Percentiles rank a stretch among this genome's conserved stretches.
These are phyloP conservation scores for Sordaria brevicollis DNA, from an alignment of 495 filamentous ascomycete genomes.

Conservation along the genomic window DNA sequence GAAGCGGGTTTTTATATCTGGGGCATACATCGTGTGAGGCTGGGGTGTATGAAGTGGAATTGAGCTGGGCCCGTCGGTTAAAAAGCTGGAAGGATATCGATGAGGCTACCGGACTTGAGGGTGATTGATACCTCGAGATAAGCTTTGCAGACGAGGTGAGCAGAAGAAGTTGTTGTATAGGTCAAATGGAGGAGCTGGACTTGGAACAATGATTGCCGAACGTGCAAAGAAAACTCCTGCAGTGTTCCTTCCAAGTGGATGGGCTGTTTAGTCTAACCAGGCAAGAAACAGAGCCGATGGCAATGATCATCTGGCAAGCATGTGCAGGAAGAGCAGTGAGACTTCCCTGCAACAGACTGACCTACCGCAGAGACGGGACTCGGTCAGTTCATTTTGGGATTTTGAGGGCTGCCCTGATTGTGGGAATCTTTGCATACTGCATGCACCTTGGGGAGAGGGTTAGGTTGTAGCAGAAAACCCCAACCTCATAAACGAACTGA, in stretches of 20 bases:
- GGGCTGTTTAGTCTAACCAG: neutral
- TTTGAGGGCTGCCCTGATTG: too few species aligned
- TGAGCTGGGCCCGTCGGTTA: neutral
- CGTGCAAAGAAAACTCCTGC: neutral
- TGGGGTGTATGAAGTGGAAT: neutral
- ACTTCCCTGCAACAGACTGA: neutral
- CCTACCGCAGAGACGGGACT: too few species aligned
- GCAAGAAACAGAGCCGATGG: neutral
- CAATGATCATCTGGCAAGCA: neutral
- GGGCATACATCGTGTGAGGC: neutral
- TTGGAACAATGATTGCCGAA: neutral
- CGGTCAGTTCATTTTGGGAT: too few species aligned
- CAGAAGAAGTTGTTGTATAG: neutral
- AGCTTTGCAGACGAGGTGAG: too few species aligned
- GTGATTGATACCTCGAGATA: too few species aligned
- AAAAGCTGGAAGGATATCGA: neutral
- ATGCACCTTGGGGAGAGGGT: too few species aligned
- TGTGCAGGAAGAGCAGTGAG: neutral
- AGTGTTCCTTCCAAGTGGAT: neutral
- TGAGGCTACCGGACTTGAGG: too few species aligned
- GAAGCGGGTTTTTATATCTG: conserved; percentile 21
- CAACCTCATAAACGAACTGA: too few species aligned
- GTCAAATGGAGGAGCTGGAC: neutral
- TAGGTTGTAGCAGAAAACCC: too few species aligned
- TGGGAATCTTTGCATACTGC: too few species aligned